phyloP scores from a whole-genome alignment of 2,329 filamentous ascomycete species.

The Mariannaea elegans region DNA sequence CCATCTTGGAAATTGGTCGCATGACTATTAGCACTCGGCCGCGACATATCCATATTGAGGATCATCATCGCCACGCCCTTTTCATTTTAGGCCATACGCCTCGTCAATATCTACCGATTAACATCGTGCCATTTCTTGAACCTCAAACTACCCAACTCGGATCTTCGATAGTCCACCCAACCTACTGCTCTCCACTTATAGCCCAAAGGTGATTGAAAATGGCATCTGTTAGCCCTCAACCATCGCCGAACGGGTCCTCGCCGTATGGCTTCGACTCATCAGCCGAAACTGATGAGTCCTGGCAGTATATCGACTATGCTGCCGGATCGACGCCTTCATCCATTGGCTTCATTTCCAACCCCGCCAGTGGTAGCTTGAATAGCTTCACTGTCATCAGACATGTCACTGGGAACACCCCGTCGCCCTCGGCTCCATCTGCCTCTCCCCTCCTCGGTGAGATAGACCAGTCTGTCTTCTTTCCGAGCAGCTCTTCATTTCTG shows the following conservation, averaged over 20 bases:
- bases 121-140: background rate
- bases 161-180: background rate
- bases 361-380: slow-evolving; percentile 59
- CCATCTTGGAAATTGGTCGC: slow-evolving; percentile 15
- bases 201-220: slow-evolving; percentile 26
- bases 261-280: slow-evolving; percentile 52
- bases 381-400: slow-evolving; percentile 60
- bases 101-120: background rate
- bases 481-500: slow-evolving; percentile 46
- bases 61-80: background rate
- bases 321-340: slow-evolving; percentile 49
- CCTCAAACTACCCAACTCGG: background rate
- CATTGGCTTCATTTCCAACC: slow-evolving; percentile 58
- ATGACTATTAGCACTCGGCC: background rate
- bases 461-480: slow-evolving; percentile 47
- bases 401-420: slow-evolving; percentile 38
- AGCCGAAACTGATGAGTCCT: slow-evolving; percentile 54
- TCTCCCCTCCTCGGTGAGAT: slow-evolving; percentile 55
- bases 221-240: slow-evolving; percentile 52
- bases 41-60: background rate
- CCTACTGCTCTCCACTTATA: background rate
- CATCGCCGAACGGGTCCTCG: slow-evolving; percentile 49
- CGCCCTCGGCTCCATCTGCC: slow-evolving; percentile 43
- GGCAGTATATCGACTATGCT: slow-evolving; percentile 54
- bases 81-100: background rate